Evolutionary conservation across 352 stramenopile genomes (phyloP).

Genomic region (Globisporangium alternatum): DNA sequence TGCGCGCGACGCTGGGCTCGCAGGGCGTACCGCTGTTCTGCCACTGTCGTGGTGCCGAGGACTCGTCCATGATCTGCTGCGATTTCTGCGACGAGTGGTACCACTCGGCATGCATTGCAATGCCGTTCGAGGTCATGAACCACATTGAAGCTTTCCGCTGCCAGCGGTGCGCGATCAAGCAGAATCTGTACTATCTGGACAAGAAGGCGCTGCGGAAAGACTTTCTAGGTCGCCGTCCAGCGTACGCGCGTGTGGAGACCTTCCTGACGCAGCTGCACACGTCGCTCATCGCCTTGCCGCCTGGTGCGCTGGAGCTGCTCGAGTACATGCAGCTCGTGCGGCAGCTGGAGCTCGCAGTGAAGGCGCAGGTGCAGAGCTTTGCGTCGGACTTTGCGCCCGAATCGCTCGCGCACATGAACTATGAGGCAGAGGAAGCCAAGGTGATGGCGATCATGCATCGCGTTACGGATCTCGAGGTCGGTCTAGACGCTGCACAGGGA

Average conservation of each 20-base stretch:
- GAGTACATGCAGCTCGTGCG: slow-evolving; percentile 36
- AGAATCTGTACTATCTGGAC: slow-evolving; percentile 73
- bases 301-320: slow-evolving; percentile 46
- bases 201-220: slow-evolving; percentile 46
- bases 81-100: slow-evolving; percentile 89
- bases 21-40: slow-evolving; percentile 54
- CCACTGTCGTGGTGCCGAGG: slow-evolving; percentile 58
- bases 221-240: slow-evolving; percentile 46
- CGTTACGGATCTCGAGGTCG: slow-evolving; percentile 56
- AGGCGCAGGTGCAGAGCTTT: slow-evolving; percentile 40
- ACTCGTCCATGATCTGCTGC: slow-evolving; percentile 84
- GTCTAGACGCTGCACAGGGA: slow-evolving; percentile 44
- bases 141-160: slow-evolving; percentile 73
- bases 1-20: slow-evolving; percentile 17
- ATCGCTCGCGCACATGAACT: slow-evolving; percentile 44
- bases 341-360: slow-evolving; percentile 31
- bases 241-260: slow-evolving; percentile 43
- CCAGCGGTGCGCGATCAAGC: slow-evolving; percentile 53
- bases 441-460: slow-evolving; percentile 50
- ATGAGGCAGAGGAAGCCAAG: slow-evolving; percentile 31
- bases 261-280: slow-evolving; percentile 57
- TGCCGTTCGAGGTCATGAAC: slow-evolving; percentile 52
- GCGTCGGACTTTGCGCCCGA: slow-evolving; percentile 45
- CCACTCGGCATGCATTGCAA: slow-evolving; percentile 65
- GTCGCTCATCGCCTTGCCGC: slow-evolving; percentile 46